These are phyloP conservation scores for Linum tenue DNA, from an alignment of 345 rosid species.

Conservation along the genomic window DNA sequence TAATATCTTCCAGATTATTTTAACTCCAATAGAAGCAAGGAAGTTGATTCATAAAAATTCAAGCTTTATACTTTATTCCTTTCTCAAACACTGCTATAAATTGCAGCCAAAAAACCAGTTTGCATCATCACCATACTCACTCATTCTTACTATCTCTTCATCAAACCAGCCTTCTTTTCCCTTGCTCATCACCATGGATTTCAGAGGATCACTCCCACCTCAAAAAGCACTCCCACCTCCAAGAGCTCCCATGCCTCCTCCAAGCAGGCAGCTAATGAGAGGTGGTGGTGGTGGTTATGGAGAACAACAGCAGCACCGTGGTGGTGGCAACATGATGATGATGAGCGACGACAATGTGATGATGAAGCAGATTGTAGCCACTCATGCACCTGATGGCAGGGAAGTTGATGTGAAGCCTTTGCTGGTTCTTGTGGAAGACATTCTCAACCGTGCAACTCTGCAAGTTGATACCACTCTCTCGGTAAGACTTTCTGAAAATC, in stretches of 20 bases:
- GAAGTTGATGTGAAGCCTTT: slow-evolving; percentile 28
- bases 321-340: slow-evolving; percentile 21
- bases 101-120: background rate
- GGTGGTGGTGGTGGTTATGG: background rate
- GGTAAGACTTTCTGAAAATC: background rate
- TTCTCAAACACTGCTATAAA: background rate
- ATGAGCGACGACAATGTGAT: slow-evolving; percentile 26
- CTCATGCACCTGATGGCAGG: slow-evolving; percentile 44
- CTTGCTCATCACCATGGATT: background rate
- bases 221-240: background rate
- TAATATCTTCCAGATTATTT: too few relatives aligned
- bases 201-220: background rate
- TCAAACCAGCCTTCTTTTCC: background rate
- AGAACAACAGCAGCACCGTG: slow-evolving; percentile 9
- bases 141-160: background rate
- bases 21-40: background rate
- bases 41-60: background rate
- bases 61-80: background rate
- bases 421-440: slow-evolving; percentile 27
- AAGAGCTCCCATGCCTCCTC: background rate
- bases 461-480: slow-evolving; percentile 15
- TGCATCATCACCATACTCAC: background rate
- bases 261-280: background rate
- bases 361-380: slow-evolving; percentile 37
- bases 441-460: slow-evolving; percentile 28